Base-by-base conservation (phyloP, 768 basidiomycete species). In the Agrocybe chaxingu region DNA sequence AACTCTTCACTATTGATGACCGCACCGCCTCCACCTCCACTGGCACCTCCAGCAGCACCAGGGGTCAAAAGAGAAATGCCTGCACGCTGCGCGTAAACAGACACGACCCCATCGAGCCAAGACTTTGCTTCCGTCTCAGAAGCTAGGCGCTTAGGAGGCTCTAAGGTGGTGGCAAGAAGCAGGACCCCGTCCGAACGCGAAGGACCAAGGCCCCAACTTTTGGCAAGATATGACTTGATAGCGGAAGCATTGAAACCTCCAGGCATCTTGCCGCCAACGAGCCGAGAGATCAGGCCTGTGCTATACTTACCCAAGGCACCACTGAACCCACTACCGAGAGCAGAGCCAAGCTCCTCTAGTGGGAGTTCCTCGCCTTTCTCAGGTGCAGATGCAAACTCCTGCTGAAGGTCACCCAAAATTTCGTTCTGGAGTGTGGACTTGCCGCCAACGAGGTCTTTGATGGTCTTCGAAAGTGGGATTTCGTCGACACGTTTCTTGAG, bases 381-480 rank as follows among this genome's bases (percentile, higher is more conserved):
- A 0, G 97, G 97, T 1, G 96, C 92, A 7, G 92, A 90, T 3
- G 85, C 62, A 66, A 99, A 99, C 66, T 99, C 97, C 60, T 92
- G 82, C 63, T 97, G 94, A 35, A 99, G 78, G 64, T 98, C 97
- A 42, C 97, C 97, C 39, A 99, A 74, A 54, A 99, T 98, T 67
- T 99, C 97, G 66, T 99, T 99, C 71, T 98, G 97, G 52, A 99
- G 76, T 0, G 97, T 99, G 12, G 96, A 98, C 71, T 99, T 99
- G 57, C 97, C 97, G 29, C 93, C 93, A 41, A 97, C 95, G 48
- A 99, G 87, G 61, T 99, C 97, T 70, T 99, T 98, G 77, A 99
- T 94, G 0, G 93, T 88, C 70, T 99, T 99, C 53, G 84, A 79
- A 6, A 94, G 74, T 4, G 94, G 91, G 49, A 98, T 76, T 61